A percentile compares a stretch with the other conserved stretches of the same genome.
Conservation (phyloP, 2,329 filamentous ascomycete genomes). For the Fusarium sp. region DNA sequence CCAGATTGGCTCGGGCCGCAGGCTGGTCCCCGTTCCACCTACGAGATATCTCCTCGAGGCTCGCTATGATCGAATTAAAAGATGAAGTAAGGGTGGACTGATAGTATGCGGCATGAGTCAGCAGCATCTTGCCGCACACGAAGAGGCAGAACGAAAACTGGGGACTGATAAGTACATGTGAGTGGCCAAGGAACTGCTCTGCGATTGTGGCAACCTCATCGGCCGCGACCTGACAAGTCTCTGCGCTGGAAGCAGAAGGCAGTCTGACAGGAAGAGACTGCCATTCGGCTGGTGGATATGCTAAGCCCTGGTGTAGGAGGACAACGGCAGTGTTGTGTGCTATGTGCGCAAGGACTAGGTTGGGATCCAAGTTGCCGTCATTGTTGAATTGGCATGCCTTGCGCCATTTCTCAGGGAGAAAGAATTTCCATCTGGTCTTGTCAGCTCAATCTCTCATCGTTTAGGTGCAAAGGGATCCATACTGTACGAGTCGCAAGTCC, state of each 20-base stretch:
- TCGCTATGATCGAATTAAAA: conserved; percentile 23
- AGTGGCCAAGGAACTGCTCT: conserved; percentile 16
- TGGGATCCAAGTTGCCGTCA: conserved; percentile 55
- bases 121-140: conserved; percentile 28
- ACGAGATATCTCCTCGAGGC: conserved; percentile 12
- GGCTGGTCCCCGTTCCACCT: conserved; percentile 22
- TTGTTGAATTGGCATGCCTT: conserved; percentile 53
- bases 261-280: conserved; percentile 19
- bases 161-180: conserved; percentile 11
- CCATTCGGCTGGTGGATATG: conserved; percentile 35
- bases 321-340: conserved; percentile 41
- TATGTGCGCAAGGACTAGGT: conserved; percentile 45
- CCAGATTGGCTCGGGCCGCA: conserved; percentile 8
- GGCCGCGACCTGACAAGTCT: conserved; percentile 30
- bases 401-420: conserved; percentile 56
- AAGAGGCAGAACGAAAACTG: conserved; percentile 36
- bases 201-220: conserved; percentile 27
- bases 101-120: conserved; percentile 22
- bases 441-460: not conserved
- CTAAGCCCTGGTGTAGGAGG: conserved; percentile 39
- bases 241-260: conserved; percentile 28
- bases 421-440: conserved; percentile 57
- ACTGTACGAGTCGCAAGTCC: conserved; percentile 55
- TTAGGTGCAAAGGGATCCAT: not conserved
- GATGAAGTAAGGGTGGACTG: not conserved